phyloP scores from a whole-genome alignment of 768 basidiomycete species.

The Lentinula aciculospora region DNA sequence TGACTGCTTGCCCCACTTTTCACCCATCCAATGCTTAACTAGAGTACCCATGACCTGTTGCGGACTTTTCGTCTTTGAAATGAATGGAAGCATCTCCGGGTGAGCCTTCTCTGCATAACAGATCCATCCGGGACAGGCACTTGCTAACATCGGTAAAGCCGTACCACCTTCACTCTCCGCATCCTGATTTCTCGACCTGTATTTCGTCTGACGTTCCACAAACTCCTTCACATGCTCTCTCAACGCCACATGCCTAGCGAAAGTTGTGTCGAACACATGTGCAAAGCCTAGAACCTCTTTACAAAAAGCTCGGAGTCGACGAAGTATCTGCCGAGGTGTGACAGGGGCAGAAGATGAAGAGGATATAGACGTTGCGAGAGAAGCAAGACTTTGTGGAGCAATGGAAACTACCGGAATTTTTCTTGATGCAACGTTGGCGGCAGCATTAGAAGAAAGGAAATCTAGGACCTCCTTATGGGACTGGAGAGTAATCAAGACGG shows the following conservation, averaged over 20 bases:
- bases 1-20: constrained; percentile 61
- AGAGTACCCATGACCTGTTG: constrained; percentile 93
- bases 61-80: constrained; percentile 84
- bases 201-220: constrained; percentile 52
- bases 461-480: constrained; percentile 89
- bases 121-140: constrained; percentile 98
- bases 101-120: constrained; percentile 99
- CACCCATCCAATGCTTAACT: constrained; percentile 84
- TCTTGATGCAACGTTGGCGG: constrained; percentile 28
- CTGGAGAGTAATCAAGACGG: constrained; percentile 92
- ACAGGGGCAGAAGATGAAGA: constrained; percentile 36
- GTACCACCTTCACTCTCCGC: constrained; percentile 15
- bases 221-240: constrained; percentile 82
- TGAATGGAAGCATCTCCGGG: constrained; percentile 87
- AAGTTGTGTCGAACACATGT: constrained; percentile 93
- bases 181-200: constrained; percentile 9
- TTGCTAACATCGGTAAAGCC: constrained; percentile 82
- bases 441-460: constrained; percentile 59
- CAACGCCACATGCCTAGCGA: constrained; percentile 82
- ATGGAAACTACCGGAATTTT: constrained; percentile 77
- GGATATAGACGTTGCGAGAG: constrained; percentile 60
- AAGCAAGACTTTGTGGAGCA: constrained; percentile 82
- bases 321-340: constrained; percentile 56
- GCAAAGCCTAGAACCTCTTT: constrained; percentile 62
- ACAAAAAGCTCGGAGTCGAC: constrained; percentile 69